phyloP scores from a whole-genome alignment of 306 rosid species.

The Oemleria cerasiformis region DNA sequence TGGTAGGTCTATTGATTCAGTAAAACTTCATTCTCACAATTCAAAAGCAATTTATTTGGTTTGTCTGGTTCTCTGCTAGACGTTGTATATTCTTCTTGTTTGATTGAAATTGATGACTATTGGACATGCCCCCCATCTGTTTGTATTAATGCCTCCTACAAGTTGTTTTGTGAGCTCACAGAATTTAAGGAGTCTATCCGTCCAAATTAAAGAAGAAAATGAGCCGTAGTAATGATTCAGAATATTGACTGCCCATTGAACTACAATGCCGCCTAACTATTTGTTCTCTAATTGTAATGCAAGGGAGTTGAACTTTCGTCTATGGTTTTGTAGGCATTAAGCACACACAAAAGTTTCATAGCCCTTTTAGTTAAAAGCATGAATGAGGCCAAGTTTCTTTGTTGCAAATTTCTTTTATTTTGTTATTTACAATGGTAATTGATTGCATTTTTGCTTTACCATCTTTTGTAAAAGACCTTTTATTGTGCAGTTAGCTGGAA shows the following conservation, averaged over 20 bases:
- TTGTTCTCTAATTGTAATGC: neutral
- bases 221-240: neutral
- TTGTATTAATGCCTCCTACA: slow-evolving; percentile 21
- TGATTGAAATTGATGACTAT: neutral
- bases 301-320: neutral
- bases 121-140: slow-evolving; percentile 20
- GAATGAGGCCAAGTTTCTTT: neutral
- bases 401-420: neutral
- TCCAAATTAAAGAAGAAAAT: neutral
- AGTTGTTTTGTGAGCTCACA: neutral
- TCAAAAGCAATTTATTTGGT: no score
- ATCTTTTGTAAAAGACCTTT: neutral
- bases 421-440: slow-evolving; percentile 1
- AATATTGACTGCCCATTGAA: no score
- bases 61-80: neutral
- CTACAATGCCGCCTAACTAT: neutral
- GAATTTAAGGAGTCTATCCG: neutral
- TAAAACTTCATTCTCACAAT: neutral
- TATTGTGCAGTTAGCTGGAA: slow-evolving; percentile 36
- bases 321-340: neutral
- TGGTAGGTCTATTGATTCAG: neutral
- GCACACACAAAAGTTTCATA: neutral
- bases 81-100: neutral
- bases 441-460: slow-evolving; percentile 12
- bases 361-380: neutral